These are phyloP conservation scores for Plantago rigida DNA, from an alignment of 305 asterid genomes.

Conservation along the genomic window DNA sequence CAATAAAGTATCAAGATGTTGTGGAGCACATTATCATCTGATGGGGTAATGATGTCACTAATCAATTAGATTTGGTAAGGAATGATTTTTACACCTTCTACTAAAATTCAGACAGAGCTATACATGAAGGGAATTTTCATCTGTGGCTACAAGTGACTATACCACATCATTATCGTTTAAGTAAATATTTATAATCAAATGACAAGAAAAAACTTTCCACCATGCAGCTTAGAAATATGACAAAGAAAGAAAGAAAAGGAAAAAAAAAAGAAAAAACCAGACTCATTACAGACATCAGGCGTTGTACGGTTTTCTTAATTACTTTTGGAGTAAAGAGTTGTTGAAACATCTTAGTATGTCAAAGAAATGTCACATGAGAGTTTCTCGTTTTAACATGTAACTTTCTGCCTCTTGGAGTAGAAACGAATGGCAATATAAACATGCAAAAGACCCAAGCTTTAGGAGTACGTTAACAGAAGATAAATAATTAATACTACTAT, in stretches of 20 bases:
- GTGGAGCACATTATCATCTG: neutral
- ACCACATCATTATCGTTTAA: neutral
- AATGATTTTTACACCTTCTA: slow-evolving; percentile 12
- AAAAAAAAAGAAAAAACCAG: no score
- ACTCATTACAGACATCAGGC: no score
- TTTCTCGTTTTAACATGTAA: no score
- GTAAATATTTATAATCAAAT: neutral
- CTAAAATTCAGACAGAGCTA: neutral
- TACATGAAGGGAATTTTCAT: neutral
- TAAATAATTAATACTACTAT: neutral
- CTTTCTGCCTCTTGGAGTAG: no score
- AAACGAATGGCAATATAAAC: no score
- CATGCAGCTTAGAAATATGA: neutral
- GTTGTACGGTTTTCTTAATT: no score
- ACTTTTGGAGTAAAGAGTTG: no score
- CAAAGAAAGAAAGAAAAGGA: no score
- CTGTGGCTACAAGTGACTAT: neutral
- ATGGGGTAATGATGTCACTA: slow-evolving; percentile 2
- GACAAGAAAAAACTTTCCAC: neutral
- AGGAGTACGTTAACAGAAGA: neutral
- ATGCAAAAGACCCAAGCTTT: no score
- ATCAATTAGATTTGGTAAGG: neutral
- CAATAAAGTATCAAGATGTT: slow-evolving; percentile 22
- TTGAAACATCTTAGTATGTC: no score
- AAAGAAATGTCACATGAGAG: no score